Base-by-base conservation (phyloP, 805 yeast genomes). In the Lachancea meyersii region DNA sequence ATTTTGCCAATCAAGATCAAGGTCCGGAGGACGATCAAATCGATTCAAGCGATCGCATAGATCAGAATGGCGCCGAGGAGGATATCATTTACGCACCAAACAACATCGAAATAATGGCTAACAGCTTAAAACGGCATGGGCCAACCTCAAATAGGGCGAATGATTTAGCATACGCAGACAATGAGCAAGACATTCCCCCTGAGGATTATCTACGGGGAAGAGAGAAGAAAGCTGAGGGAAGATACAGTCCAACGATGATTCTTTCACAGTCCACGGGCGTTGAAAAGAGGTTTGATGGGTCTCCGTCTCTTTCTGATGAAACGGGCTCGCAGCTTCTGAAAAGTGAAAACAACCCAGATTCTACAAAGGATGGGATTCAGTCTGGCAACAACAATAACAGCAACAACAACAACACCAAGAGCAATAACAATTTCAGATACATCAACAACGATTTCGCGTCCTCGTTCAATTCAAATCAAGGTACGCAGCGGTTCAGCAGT, bases 211-310 rank as follows among this genome's bases (percentile, higher is more conserved):
- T n/a, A 3, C 33, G 19, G 4, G 23, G 16, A 11, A 30, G 14
- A 11, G 28, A 21, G n/a, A n/a, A 16, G 2, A 30, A 31, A 14
- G 31, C 52, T 17, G 48, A 48, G 1, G 60, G 61, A 20, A 61
- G 65, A 33, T 68, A 65, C 44, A 55, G 64, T 35, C 72, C 70
- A n/a, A 58, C 60, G 41, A 65, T 68, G 68, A 68, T 70, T 6
- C 58, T 75, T 4, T 74, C 80, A 2, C 79, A 75, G 49, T 73
- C 79, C 0, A 73, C 77, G 0, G 80, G 79, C 0, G 65, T 70
- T 31, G 77, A 73, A 28, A 56, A 70, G 40, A 65, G 64, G 4
- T 65, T 68, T 45, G 63, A 61, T 18, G 61, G 60, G 2, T 32
- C 42, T 4, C 22, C 42, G 13, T 18, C 24, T 13, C 16, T 33